A percentile compares a stretch with the other conserved stretches of the same genome.
These are phyloP conservation scores for Cercophora newfieldiana DNA, from an alignment of 495 filamentous ascomycete species.

Conservation along the genomic window DNA sequence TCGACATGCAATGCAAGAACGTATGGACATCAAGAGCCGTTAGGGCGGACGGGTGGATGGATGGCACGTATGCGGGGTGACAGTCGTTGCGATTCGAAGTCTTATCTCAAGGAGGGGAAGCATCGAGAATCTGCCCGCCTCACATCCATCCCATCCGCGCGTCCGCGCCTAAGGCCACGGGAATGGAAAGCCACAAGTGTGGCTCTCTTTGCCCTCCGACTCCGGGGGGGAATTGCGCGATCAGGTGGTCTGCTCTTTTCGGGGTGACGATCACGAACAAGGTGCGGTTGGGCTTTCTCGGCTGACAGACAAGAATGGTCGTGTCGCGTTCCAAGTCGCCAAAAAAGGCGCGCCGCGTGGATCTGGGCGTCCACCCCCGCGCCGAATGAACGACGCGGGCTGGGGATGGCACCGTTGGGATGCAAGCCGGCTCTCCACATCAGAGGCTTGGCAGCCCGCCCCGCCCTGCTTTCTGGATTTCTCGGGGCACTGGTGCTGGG, in stretches of 20 bases:
- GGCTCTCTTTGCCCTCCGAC: constrained; percentile 15
- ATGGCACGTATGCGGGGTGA: constrained; percentile 14
- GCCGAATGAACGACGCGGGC: constrained; percentile 15
- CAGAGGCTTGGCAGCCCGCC: background rate
- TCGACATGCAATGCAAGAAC: constrained; percentile 4
- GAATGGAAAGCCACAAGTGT: constrained; percentile 21
- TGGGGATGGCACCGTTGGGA: constrained; percentile 6
- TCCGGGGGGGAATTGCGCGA: constrained; percentile 7
- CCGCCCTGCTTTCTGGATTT: constrained; percentile 15
- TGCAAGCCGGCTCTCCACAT: constrained; percentile 11
- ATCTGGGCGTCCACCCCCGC: constrained; percentile 9
- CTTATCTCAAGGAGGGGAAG: background rate
- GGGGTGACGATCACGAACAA: constrained; percentile 1
- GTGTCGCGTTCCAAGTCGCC: constrained; percentile 19
- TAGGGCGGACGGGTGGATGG: background rate
- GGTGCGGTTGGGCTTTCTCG: constrained; percentile 4
- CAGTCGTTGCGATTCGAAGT: constrained; percentile 7
- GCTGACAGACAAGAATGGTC: constrained; percentile 5
- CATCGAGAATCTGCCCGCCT: constrained; percentile 2
- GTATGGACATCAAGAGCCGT: background rate
- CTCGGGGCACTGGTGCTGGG: background rate
- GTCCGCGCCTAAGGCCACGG: constrained; percentile 10
- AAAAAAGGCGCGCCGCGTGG: constrained; percentile 10
- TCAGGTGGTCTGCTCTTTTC: constrained; percentile 10
- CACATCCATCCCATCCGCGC: constrained; percentile 14